These are phyloP conservation scores for Miscanthus sacchariflorus DNA, from an alignment of 202 grass and related monocot genomes.

Conservation along the genomic window DNA sequence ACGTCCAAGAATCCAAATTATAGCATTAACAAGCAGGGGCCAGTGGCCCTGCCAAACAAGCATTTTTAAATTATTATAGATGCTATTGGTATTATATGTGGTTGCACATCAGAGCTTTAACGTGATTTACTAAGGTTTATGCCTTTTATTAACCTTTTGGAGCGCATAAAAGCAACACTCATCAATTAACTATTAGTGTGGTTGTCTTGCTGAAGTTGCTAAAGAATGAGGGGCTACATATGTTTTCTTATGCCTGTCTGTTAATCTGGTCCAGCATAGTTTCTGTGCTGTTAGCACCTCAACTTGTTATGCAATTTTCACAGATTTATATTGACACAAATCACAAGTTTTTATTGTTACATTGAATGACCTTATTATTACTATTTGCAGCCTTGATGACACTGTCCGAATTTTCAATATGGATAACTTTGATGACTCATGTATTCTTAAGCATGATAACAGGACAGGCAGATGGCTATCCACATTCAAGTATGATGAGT, in stretches of 20 bases:
- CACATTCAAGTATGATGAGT: constrained; percentile 70
- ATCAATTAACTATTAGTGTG: not conserved
- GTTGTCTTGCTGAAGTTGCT: not conserved
- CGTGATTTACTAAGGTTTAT: not conserved
- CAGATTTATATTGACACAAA: not conserved
- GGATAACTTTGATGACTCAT: constrained; percentile 53
- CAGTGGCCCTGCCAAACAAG: not conserved
- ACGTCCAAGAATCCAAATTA: not conserved
- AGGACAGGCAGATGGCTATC: constrained; percentile 75
- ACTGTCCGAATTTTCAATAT: constrained; percentile 55
- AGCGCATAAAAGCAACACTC: not conserved
- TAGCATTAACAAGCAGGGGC: not conserved
- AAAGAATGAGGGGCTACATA: not conserved
- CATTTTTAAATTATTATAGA: not conserved
- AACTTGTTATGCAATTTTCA: not conserved
- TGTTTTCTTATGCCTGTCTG: not conserved
- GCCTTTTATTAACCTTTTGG: not conserved
- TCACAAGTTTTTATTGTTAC: not conserved
- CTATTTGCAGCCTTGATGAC: constrained; percentile 68
- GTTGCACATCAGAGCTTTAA: not conserved
- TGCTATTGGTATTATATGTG: not conserved
- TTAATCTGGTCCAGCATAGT: not conserved
- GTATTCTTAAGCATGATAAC: constrained; percentile 65
- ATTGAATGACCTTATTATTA: constrained; percentile 38
- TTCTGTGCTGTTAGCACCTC: not conserved